phyloP scores from a whole-genome alignment of 495 filamentous ascomycete genomes.

The Daldinia childiae region DNA sequence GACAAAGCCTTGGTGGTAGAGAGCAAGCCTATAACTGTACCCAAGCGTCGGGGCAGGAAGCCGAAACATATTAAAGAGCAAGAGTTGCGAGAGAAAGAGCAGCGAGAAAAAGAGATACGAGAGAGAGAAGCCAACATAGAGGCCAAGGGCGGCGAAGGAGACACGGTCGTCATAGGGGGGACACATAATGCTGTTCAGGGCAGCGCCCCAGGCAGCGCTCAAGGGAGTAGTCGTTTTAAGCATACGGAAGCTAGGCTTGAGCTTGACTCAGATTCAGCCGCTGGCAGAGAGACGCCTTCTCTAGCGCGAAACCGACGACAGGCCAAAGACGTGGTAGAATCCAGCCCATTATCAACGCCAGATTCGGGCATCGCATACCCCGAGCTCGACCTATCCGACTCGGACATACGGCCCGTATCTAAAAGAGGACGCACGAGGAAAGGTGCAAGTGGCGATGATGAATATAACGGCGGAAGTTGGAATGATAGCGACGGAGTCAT shows the following conservation, averaged over 20 bases:
- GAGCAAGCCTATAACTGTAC: constrained; percentile 18
- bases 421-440: constrained; percentile 24
- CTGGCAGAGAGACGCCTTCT: constrained; percentile 34
- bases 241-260: constrained; percentile 45
- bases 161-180: constrained; percentile 30
- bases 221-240: constrained; percentile 25
- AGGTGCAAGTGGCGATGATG: constrained; percentile 35
- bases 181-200: constrained; percentile 10
- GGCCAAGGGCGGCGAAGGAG: constrained; percentile 8
- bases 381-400: constrained; percentile 40
- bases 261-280: constrained; percentile 31
- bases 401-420: constrained; percentile 29
- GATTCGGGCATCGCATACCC: constrained; percentile 25
- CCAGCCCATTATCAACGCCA: constrained; percentile 43
- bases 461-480: constrained; percentile 44
- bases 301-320: constrained; percentile 30
- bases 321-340: constrained; percentile 29
- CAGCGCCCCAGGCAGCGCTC: constrained; percentile 19
- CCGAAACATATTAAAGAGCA: constrained; percentile 39
- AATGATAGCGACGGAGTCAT: constrained; percentile 37
- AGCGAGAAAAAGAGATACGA: neutral
- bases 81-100: neutral
- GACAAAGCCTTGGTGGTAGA: constrained; percentile 24
- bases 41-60: constrained; percentile 41
- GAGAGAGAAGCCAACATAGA: constrained; percentile 6